Evolutionary conservation across 371 early-diverging fungal species (phyloP).

Genomic region (Dipsacomyces acuminosporus): DNA sequence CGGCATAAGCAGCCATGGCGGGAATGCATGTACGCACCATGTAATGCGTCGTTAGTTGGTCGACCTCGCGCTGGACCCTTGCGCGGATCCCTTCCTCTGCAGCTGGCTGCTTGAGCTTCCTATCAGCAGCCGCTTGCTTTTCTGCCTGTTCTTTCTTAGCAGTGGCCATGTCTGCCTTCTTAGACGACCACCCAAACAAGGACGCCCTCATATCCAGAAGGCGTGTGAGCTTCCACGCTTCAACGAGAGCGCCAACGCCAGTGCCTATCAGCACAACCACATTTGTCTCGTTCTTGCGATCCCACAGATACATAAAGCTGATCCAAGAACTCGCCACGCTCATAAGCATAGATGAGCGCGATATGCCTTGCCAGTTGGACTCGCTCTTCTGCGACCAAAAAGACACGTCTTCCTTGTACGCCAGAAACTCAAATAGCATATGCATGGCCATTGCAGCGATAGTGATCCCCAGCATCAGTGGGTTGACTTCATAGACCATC

Average conservation of each 20-base stretch:
- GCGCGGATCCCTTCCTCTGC: not conserved
- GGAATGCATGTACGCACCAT: constrained; percentile 50
- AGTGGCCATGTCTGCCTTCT: not conserved
- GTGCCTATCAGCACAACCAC: constrained; percentile 48
- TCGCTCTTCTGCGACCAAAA: constrained; percentile 52
- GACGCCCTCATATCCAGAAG: constrained; percentile 36
- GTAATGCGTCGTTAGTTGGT: constrained; percentile 46
- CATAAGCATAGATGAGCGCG: constrained; percentile 57
- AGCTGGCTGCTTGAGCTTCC: too few relatives aligned
- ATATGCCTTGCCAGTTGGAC: constrained; percentile 55
- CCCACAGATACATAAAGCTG: constrained; percentile 60
- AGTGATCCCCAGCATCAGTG: constrained; percentile 55
- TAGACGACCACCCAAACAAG: not conserved
- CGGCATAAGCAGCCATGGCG: constrained; percentile 55
- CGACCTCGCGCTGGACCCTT: constrained; percentile 45
- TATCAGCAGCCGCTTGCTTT: not conserved
- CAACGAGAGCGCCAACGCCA: constrained; percentile 51
- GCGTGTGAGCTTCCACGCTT: constrained; percentile 60
- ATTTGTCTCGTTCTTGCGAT: constrained; percentile 50
- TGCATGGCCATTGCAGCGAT: constrained; percentile 63
- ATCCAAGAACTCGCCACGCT: constrained; percentile 54
- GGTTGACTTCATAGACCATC: constrained; percentile 53
- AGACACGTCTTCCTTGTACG: constrained; percentile 65
- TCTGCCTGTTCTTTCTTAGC: not conserved
- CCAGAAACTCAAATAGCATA: constrained; percentile 67